Conservation (phyloP, 129 eudicot genomes). For the Calendula officinalis region DNA sequence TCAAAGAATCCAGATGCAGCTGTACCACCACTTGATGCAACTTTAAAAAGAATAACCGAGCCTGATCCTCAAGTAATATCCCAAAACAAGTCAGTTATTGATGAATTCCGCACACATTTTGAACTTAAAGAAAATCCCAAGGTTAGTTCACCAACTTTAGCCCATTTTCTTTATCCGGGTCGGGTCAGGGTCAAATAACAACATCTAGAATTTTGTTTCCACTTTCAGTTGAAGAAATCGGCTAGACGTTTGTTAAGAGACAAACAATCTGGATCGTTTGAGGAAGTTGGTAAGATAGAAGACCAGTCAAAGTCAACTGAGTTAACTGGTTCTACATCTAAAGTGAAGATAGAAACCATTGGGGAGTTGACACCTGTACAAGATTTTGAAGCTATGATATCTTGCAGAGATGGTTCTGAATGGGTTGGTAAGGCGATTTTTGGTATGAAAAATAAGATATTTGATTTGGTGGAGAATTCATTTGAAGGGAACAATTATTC, state of each 20-base stretch:
- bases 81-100: slow-evolving; percentile 55
- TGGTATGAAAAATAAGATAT: slow-evolving; percentile 67
- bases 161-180: not conserved
- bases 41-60: slow-evolving; percentile 80
- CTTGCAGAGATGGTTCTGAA: slow-evolving; percentile 84
- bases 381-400: slow-evolving; percentile 89
- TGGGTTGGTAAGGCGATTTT: slow-evolving; percentile 86
- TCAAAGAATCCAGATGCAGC: slow-evolving; percentile 70
- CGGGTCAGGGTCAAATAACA: not conserved
- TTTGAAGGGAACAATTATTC: slow-evolving; percentile 60
- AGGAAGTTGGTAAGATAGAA: slow-evolving; percentile 35
- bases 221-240: slow-evolving; percentile 76
- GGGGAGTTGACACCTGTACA: slow-evolving; percentile 67
- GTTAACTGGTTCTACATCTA: slow-evolving; percentile 40
- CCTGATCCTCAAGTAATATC: slow-evolving; percentile 74
- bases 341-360: slow-evolving; percentile 54
- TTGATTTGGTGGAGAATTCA: slow-evolving; percentile 62
- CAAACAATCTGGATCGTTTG: slow-evolving; percentile 66
- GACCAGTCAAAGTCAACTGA: slow-evolving; percentile 46
- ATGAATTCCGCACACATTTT: slow-evolving; percentile 64
- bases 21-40: slow-evolving; percentile 83
- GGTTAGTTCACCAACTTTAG: slow-evolving; percentile 38
- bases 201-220: slow-evolving; percentile 4
- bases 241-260: slow-evolving; percentile 56
- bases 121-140: slow-evolving; percentile 83